Base-by-base conservation (phyloP, 2,329 filamentous ascomycete genomes). In the Colletotrichum liaoningense region DNA sequence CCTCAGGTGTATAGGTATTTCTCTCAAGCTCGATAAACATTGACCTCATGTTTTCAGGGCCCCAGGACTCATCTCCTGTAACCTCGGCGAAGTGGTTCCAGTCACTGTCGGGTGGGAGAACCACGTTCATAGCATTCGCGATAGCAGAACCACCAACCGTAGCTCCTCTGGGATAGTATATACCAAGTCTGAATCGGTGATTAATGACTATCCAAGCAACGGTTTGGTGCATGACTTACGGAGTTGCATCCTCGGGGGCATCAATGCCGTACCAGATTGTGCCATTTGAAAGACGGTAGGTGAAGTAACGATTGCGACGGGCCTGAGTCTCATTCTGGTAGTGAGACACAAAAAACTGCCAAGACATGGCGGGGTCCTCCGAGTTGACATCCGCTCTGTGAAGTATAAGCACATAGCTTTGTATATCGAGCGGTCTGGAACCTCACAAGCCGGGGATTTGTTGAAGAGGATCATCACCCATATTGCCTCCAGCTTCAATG, bases 261-360 rank as follows among this genome's bases (percentile, higher is more conserved):
- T 76, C 59, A 8, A 74, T 46, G 7, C 75, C 75, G 33, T 72
- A 63, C 35, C 71, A 77, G 46, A 73, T 70, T 28, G 66, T 57
- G 22, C 75, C 75, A 38, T 76, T 58, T 22, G 69, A 42, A 35
- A 69, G 70, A 35, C 56, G 49, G 55, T 72, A 77, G 22, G 75
- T 72, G 63, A 59, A 72, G 56, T 73, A 73, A 65, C 49, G 68
- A 57, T 75, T 67, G 3, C 72, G 60, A 14, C 55, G 69, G 35
- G 62, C 65, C 35, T 75, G 67, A 16, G 63, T 58, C 30, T 75
- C 63, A 42, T 77, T 58, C 22, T 69, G 52, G 62, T 77, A 77
- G 63, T 77, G 73, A 42, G 73, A 60, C 22, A 75, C 73, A 59
- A 73, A 77, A 70, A 75, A 76, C 4, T 69, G 58, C 75, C 75